Conservation (phyloP, 495 filamentous ascomycete genomes). For the Platismatia glauca region DNA sequence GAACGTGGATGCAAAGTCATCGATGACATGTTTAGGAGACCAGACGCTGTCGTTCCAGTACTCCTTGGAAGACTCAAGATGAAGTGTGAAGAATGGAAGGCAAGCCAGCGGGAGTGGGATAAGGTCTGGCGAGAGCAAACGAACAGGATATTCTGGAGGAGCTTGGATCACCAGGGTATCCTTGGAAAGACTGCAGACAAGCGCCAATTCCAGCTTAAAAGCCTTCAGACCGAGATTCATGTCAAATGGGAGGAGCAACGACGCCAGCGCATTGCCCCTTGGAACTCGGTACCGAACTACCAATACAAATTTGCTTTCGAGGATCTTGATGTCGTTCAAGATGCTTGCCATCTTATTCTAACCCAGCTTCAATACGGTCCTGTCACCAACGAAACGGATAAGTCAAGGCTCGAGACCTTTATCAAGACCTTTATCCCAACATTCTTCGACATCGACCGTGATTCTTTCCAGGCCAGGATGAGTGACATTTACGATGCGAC, state of each 20-base stretch:
- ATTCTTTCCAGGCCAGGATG: slow-evolving; percentile 66
- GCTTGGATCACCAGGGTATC: slow-evolving; percentile 91
- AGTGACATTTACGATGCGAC: slow-evolving; percentile 55
- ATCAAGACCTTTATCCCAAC: slow-evolving; percentile 78
- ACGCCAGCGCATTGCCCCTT: slow-evolving; percentile 51
- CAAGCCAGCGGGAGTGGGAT: slow-evolving; percentile 94
- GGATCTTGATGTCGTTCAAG: slow-evolving; percentile 71
- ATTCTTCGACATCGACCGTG: slow-evolving; percentile 79
- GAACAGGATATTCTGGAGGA: slow-evolving; percentile 83
- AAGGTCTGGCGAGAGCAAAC: slow-evolving; percentile 97
- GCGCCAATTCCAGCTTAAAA: slow-evolving; percentile 78
- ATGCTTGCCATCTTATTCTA: slow-evolving; percentile 71
- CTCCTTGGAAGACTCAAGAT: slow-evolving; percentile 81
- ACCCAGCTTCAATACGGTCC: slow-evolving; percentile 61
- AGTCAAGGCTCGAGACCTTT: slow-evolving; percentile 67
- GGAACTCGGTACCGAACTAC: slow-evolving; percentile 49
- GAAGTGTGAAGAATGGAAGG: slow-evolving; percentile 94
- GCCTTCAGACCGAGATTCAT: slow-evolving; percentile 74
- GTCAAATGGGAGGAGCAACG: slow-evolving; percentile 79
- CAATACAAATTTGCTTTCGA: slow-evolving; percentile 66
- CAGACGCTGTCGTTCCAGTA: slow-evolving; percentile 74
- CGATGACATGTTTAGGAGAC: slow-evolving; percentile 68
- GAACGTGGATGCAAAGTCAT: slow-evolving; percentile 77
- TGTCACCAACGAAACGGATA: slow-evolving; percentile 59
- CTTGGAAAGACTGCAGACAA: slow-evolving; percentile 77